A percentile compares a stretch with the other conserved stretches of the same genome.
Conservation (phyloP, 2,329 filamentous ascomycete species). For the Penicillium sp. region DNA sequence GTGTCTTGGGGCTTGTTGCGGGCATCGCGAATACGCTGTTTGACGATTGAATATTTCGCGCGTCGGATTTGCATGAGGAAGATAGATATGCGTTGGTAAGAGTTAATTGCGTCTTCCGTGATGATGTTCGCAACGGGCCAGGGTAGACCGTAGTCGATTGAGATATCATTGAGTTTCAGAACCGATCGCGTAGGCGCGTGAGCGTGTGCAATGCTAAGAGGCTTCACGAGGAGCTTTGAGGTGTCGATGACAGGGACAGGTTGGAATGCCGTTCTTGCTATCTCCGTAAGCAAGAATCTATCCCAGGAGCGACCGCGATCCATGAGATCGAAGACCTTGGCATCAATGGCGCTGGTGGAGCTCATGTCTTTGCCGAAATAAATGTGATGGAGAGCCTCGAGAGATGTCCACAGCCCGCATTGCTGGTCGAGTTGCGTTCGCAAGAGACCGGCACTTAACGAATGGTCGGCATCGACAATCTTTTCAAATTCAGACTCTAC, state of each 20-base stretch:
- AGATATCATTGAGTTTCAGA: constrained; percentile 62
- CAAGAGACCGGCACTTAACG: constrained; percentile 67
- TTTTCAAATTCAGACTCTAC: constrained; percentile 69
- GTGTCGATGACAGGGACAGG: constrained; percentile 55
- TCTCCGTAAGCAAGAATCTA: constrained; percentile 74
- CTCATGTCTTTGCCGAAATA: constrained; percentile 78
- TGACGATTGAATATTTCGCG: constrained; percentile 66
- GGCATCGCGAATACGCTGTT: constrained; percentile 42
- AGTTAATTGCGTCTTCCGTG: constrained; percentile 60
- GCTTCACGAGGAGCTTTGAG: constrained; percentile 63
- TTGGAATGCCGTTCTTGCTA: constrained; percentile 71
- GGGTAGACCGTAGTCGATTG: constrained; percentile 66
- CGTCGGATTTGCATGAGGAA: constrained; percentile 77
- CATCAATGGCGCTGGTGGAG: constrained; percentile 65
- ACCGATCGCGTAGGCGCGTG: constrained; percentile 58
- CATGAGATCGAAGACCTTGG: constrained; percentile 72
- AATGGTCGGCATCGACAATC: constrained; percentile 78
- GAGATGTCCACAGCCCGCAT: constrained; percentile 65
- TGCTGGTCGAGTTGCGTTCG: constrained; percentile 66
- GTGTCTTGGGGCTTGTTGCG: constrained; percentile 36
- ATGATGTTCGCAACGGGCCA: constrained; percentile 73
- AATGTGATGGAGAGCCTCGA: constrained; percentile 69
- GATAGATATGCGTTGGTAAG: constrained; percentile 73
- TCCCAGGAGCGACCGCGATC: constrained; percentile 68
- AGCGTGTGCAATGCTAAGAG: constrained; percentile 31